These are phyloP conservation scores for Anethum foeniculum DNA, from an alignment of 140 eudicot genomes.

Conservation along the genomic window DNA sequence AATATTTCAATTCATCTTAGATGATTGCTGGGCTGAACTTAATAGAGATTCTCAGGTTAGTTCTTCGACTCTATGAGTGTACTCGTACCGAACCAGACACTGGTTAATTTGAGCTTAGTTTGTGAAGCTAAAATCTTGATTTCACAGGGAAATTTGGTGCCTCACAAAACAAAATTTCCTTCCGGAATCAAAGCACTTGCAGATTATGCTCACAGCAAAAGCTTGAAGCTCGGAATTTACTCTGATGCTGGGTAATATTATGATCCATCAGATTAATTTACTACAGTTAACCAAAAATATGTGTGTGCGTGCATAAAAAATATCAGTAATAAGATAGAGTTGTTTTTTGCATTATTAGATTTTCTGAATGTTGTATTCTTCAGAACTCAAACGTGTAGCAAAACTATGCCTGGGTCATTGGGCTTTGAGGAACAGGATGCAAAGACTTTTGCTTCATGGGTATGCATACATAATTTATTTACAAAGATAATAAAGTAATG, in stretches of 20 bases:
- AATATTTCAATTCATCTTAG: constrained; percentile 14
- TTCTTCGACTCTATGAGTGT: too few relatives aligned
- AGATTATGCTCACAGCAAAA: constrained; percentile 56
- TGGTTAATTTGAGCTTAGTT: background rate
- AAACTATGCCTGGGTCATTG: constrained; percentile 55
- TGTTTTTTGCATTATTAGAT: background rate
- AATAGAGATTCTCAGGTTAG: constrained; percentile 49
- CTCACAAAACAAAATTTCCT: constrained; percentile 48
- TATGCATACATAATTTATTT: constrained; percentile 4
- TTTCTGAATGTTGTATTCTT: background rate
- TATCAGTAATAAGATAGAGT: too few relatives aligned
- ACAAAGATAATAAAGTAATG: background rate
- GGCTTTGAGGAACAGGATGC: constrained; percentile 67
- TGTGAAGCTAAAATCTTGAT: background rate
- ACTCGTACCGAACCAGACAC: background rate
- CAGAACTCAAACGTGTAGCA: constrained; percentile 53
- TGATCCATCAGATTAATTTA: background rate
- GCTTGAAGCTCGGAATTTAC: constrained; percentile 58
- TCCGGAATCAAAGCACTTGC: constrained; percentile 60
- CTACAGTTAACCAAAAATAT: background rate
- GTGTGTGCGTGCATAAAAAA: background rate
- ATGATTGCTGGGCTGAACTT: constrained; percentile 65
- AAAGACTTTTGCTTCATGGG: constrained; percentile 76
- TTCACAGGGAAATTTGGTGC: constrained; percentile 44
- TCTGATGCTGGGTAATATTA: constrained; percentile 52